Conservation (phyloP, 345 rosid genomes). For the Cochlearia excelsa region DNA sequence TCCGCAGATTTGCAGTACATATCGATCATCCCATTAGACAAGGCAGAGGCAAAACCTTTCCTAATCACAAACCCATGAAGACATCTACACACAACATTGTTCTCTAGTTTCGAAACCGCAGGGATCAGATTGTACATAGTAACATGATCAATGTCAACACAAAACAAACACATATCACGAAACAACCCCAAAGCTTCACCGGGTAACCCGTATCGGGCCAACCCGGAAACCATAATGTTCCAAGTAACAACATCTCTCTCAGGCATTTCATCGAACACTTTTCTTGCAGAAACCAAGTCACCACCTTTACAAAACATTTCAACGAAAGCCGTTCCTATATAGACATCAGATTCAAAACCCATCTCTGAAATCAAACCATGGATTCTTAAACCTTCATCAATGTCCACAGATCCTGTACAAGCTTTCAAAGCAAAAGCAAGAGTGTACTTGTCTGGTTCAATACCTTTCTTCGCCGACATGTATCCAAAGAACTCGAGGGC, state of each 20-base stretch:
- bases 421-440: constrained; percentile 65
- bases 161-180: constrained; percentile 38
- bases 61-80: constrained; percentile 50
- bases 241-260: constrained; percentile 48
- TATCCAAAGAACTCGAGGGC: constrained; percentile 43
- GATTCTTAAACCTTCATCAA: constrained; percentile 49
- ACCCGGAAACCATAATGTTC: constrained; percentile 52
- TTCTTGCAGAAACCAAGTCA: constrained; percentile 38
- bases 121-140: constrained; percentile 57
- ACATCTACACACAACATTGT: constrained; percentile 42
- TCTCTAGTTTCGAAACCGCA: constrained; percentile 51
- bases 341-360: constrained; percentile 52
- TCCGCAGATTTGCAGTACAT: constrained; percentile 50
- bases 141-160: constrained; percentile 40
- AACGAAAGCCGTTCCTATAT: constrained; percentile 52
- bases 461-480: constrained; percentile 39
- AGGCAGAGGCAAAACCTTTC: constrained; percentile 39
- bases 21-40: constrained; percentile 55
- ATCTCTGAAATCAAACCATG: constrained; percentile 36
- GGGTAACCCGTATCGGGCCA: constrained; percentile 38
- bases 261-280: constrained; percentile 55
- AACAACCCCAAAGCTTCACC: constrained; percentile 39
- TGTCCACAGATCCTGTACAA: constrained; percentile 42
- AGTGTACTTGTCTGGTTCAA: constrained; percentile 56
- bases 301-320: constrained; percentile 55